These are phyloP conservation scores for Kodamaea anthophila DNA, from an alignment of 1,139 yeast genomes.

Conservation along the genomic window DNA sequence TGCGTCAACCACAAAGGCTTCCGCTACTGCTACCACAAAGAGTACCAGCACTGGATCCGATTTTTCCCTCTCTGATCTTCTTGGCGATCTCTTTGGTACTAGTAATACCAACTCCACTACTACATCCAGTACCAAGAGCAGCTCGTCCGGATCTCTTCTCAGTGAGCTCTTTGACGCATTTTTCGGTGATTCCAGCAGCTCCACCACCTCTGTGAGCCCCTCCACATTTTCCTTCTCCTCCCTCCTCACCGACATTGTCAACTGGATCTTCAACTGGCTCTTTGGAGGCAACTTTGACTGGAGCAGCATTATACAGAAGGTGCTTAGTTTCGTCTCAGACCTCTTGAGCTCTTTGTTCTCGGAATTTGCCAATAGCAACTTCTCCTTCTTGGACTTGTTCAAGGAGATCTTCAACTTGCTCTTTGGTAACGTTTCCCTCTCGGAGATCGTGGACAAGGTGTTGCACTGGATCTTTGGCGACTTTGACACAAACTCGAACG, in stretches of 20 bases:
- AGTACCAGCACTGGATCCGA: constrained; percentile 7
- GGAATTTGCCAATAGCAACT: constrained; percentile 4
- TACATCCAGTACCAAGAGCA: constrained; percentile 7
- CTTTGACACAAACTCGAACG: constrained; percentile 6
- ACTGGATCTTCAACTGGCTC: constrained; percentile 10
- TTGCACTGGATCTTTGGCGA: constrained; percentile 13
- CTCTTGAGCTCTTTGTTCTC: constrained; percentile 10
- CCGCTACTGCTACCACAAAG: constrained; percentile 11
- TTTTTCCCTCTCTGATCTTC: constrained; percentile 9
- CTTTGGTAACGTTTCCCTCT: constrained; percentile 9
- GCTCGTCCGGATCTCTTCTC: constrained; percentile 7
- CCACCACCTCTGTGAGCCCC: constrained; percentile 8
- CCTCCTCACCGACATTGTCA: constrained; percentile 8
- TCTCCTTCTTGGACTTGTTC: constrained; percentile 9
- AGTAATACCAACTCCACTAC: constrained; percentile 3
- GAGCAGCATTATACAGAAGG: constrained; percentile 2
- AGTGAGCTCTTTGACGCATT: constrained; percentile 12
- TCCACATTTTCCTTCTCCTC: constrained; percentile 5
- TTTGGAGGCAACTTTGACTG: constrained; percentile 9
- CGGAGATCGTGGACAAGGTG: constrained; percentile 8
- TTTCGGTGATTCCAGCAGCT: constrained; percentile 8
- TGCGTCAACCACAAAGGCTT: constrained; percentile 6
- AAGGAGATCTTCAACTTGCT: constrained; percentile 10
- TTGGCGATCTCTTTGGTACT: constrained; percentile 12
- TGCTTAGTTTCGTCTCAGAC: constrained; percentile 9